phyloP scores from a whole-genome alignment of 2,329 filamentous ascomycete species.

The Xylariales sp. region DNA sequence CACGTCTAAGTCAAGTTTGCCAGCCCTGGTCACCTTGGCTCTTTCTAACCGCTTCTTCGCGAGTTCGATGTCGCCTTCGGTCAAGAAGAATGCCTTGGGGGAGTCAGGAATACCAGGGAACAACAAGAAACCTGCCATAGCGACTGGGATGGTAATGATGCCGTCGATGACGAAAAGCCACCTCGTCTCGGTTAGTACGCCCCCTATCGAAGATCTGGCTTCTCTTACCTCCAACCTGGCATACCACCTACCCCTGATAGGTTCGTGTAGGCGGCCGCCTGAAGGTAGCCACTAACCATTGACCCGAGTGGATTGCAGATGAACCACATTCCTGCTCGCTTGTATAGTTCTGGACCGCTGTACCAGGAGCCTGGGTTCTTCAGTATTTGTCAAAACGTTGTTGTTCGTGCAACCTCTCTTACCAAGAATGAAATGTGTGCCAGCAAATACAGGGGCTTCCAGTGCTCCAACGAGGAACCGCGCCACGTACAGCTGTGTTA shows the following conservation, averaged over 20 bases:
- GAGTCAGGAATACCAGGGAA: conserved; percentile 37
- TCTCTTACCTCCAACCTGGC: conserved; percentile 18
- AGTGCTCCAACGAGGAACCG: conserved; percentile 28
- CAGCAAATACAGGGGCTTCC: conserved; percentile 28
- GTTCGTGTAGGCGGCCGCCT: conserved; percentile 19
- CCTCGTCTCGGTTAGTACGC: neutral
- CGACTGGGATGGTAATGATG: conserved; percentile 48
- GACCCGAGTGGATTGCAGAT: conserved; percentile 23
- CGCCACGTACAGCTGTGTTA: conserved; percentile 26
- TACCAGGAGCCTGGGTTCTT: conserved; percentile 22
- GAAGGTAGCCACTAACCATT: conserved; percentile 29
- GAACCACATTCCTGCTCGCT: conserved; percentile 24
- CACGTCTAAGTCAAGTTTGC: conserved; percentile 36
- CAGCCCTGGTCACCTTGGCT: conserved; percentile 30
- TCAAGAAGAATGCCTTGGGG: conserved; percentile 32
- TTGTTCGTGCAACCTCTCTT: neutral
- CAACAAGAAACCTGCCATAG: conserved; percentile 44
- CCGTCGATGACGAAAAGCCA: conserved; percentile 52
- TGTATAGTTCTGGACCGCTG: conserved; percentile 24
- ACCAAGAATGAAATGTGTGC: conserved; percentile 28
- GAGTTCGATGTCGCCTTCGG: conserved; percentile 28
- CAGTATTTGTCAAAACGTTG: neutral
- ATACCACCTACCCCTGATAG: conserved; percentile 14
- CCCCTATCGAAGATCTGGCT: neutral
- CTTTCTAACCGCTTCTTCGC: conserved; percentile 29